Evolutionary conservation across 352 stramenopile species (phyloP), one percentile per base, ranked within the genome.

Genomic region (Globisporangium carolinianum): DNA sequence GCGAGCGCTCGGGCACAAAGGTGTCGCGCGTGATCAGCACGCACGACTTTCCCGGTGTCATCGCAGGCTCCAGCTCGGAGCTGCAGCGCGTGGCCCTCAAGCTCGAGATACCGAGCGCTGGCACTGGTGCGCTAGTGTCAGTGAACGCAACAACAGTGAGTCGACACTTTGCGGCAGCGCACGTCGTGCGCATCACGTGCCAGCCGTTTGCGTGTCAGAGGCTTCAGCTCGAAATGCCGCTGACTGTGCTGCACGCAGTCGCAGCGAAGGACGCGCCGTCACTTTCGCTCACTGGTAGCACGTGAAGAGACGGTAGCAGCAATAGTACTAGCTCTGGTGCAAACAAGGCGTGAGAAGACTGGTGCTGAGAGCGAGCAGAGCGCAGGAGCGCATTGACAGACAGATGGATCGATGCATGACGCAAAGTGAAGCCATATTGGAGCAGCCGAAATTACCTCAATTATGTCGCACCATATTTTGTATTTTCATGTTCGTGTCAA

Each of bases 181-280:
- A 63, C 51, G 14, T 37, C 10, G 52, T 63, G 43, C 46, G 46
- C 8, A 42, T 63, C 15, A 41, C 18, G 43, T 63, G 58, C 43
- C 52, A 63, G 12, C 51, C 58, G 36, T 63, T 63, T 35, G 43
- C 17, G 2, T 57, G 58, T 6, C 51, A 35, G 9, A 49, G 43
- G 1, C 24, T 63, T 7, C 5, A 9, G 24, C 58, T 63, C 43
- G 48, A 63, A 37, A 35, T 66, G 18, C 47, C 55, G 18, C 50
- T 66, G 42, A 38, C 47, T 8, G 42, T 62, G 4, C 60, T 67
- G 43, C 58, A 63, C 15, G 17, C 6, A 17, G 47, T 47, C 11
- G 52, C 56, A 35, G 56, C 42, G n/a, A 48, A 45, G n/a, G 56
- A 62, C 42, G 15, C 56, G 48, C 39, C 5, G 7, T 43, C 39